Evolutionary conservation across 192 early-diverging fungal species (phyloP).

Genomic region (Martensiomyces pterosporus): DNA sequence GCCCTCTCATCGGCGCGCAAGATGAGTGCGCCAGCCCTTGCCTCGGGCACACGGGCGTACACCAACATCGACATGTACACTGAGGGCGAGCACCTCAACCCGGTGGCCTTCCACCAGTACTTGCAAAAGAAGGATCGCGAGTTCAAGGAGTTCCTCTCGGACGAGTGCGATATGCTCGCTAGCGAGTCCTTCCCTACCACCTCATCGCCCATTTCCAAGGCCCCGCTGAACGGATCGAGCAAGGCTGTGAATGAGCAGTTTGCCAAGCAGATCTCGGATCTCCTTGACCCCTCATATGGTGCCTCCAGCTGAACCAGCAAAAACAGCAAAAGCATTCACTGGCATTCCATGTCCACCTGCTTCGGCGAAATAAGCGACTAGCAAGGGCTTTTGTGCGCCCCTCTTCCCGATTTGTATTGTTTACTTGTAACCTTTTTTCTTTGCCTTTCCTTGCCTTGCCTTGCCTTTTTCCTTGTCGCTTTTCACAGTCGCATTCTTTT

Average conservation of each 20-base stretch:
- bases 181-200: slow-evolving; percentile 27
- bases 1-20: no score
- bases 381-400: no score
- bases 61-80: slow-evolving; percentile 20
- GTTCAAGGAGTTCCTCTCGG: slow-evolving; percentile 27
- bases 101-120: slow-evolving; percentile 36
- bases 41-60: slow-evolving; percentile 14
- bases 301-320: slow-evolving; percentile 6
- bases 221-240: neutral
- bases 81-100: slow-evolving; percentile 21
- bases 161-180: slow-evolving; percentile 32
- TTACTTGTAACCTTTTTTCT: no score
- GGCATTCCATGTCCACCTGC: neutral
- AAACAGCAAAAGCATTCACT: neutral
- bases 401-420: no score
- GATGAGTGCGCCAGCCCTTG: no score
- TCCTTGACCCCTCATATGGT: slow-evolving; percentile 33
- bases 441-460: no score
- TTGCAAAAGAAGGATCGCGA: slow-evolving; percentile 21
- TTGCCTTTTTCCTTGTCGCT: no score
- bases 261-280: slow-evolving; percentile 37
- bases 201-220: neutral
- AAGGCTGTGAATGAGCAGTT: slow-evolving; percentile 41
- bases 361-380: neutral
- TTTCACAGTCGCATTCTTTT: no score